phyloP scores from a whole-genome alignment of 768 basidiomycete genomes.

The Grammothele lineata region DNA sequence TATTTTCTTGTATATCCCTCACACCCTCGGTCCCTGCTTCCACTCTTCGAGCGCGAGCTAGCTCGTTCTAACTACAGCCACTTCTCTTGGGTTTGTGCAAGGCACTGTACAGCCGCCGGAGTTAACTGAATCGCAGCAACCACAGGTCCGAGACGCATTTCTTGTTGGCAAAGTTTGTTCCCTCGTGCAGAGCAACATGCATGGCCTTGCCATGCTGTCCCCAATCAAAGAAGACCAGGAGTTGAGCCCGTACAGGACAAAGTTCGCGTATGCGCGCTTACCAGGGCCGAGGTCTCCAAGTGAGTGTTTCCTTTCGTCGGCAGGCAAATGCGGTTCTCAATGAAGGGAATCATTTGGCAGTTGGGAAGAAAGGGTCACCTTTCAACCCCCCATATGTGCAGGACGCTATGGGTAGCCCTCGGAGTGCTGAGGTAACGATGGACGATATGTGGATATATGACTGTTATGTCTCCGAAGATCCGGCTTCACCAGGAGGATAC shows the following conservation, averaged over 20 bases:
- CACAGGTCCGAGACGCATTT: too few species aligned
- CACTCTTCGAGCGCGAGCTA: too few species aligned
- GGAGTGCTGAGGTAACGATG: constrained; percentile 8
- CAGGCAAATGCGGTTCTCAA: not conserved
- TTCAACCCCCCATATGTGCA: constrained; percentile 1
- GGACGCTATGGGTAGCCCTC: constrained; percentile 1
- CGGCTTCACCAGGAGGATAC: constrained; percentile 8
- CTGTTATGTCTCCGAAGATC: constrained; percentile 14
- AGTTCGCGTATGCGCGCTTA: constrained; percentile 3
- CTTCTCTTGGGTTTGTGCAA: too few species aligned
- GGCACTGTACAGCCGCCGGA: too few species aligned
- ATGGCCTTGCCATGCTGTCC: constrained; percentile 9
- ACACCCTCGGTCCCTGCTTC: too few species aligned
- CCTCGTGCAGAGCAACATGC: constrained; percentile 4
- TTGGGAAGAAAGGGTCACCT: too few species aligned
- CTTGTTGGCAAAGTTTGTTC: not conserved
- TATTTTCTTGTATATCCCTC: too few species aligned
- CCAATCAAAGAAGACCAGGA: constrained; percentile 12
- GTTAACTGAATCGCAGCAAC: too few species aligned
- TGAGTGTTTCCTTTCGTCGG: constrained; percentile 4
- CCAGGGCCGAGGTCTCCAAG: constrained; percentile 8
- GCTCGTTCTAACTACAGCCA: not conserved
- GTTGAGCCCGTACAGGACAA: constrained; percentile 8
- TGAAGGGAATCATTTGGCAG: not conserved
- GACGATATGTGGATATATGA: constrained; percentile 16